These are phyloP conservation scores for Blastomyces emzantsi DNA, from an alignment of 2,329 filamentous ascomycete genomes.

Conservation along the genomic window DNA sequence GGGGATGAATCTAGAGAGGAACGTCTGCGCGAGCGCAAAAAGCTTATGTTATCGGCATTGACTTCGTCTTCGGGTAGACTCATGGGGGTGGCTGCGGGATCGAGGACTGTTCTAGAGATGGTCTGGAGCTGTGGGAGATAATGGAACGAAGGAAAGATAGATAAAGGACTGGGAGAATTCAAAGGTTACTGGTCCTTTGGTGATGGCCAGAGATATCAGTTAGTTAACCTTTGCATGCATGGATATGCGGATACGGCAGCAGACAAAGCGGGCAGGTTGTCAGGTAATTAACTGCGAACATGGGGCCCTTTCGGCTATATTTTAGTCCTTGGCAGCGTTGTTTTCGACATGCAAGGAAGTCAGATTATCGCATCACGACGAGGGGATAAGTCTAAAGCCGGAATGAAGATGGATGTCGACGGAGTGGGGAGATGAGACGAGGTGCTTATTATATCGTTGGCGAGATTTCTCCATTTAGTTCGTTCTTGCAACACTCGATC, in stretches of 20 bases:
- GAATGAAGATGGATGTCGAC: background rate
- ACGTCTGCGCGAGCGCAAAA: constrained; percentile 37
- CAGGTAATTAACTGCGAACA: background rate
- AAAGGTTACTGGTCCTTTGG: background rate
- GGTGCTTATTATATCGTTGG: too few relatives aligned
- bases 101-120: constrained; percentile 42
- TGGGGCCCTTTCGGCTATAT: background rate
- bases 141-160: constrained; percentile 19
- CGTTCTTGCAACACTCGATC: background rate
- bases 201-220: background rate
- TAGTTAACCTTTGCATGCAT: background rate
- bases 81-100: constrained; percentile 42
- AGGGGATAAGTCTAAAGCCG: background rate
- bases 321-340: background rate
- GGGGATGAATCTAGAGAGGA: constrained; percentile 23
- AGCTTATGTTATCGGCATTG: constrained; percentile 43
- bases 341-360: background rate
- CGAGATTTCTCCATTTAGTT: background rate
- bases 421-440: background rate
- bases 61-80: constrained; percentile 39
- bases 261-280: background rate
- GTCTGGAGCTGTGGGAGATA: constrained; percentile 41
- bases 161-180: constrained; percentile 13
- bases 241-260: background rate
- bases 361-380: background rate